Evolutionary conservation across 2,329 filamentous ascomycete genomes (phyloP), one percentile per base, ranked within the genome.

Genomic region (Xylaria sp.): DNA sequence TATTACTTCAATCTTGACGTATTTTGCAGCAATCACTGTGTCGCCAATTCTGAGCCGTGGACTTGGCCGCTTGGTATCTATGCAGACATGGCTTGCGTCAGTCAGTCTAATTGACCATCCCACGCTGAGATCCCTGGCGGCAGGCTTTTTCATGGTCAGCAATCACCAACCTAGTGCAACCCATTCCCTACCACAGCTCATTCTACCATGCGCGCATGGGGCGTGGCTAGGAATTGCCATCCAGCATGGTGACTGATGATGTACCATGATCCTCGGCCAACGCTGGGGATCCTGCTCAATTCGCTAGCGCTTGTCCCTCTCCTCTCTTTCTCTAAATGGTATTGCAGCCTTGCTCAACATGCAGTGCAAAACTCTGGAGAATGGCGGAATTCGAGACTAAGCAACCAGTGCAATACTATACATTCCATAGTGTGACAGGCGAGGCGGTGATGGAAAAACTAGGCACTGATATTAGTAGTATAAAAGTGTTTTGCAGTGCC

Each of bases 111-210:
- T 60, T 50, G 55, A 58, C 44, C 70, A 70, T 71, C 63, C 70
- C 66, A 65, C 64, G 70, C 64, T 50, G 41, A 46, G 15, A 70
- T 63, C 69, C 69, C 58, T 63, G 63, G 18, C 52, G 56, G 66
- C 61, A 58, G 64, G n/a, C 37, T 70, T 64, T 48, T 55, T 59
- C 28, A 60, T 70, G 32, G 66, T 60, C 64, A 71, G 67, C 66
- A 46, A 50, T 66, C 61, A 57, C 55, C 63, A 67, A 69, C 63
- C 58, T 62, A 63, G 69, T 34, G 62, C 65, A 65, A 68, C 48
- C 54, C 58, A 70, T 70, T 70, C 65, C 65, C 63, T 70, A 68
- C 65, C 63, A 70, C 52, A 63, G 28, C 62, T 63, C 65, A 62
- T 70, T 65, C 68, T 58, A 41, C 39, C 57, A 65, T 55, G 61